Evolutionary conservation across 2,329 filamentous ascomycete genomes (phyloP).

Genomic region (Botrytis deweyae): DNA sequence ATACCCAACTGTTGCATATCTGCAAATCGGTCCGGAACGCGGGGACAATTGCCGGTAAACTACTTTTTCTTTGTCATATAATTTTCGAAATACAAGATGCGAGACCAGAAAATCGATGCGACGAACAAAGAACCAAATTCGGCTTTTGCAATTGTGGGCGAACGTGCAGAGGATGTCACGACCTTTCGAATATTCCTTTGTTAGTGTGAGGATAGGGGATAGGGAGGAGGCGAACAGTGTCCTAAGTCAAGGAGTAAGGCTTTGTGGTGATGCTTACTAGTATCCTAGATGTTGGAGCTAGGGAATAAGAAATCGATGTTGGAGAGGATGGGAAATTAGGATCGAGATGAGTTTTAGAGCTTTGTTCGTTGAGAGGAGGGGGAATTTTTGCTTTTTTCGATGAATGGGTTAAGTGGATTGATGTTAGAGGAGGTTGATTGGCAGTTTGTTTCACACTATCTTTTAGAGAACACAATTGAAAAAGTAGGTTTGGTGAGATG

Average conservation of each 20-base stretch:
- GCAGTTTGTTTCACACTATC: background rate
- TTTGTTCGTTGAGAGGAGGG: background rate
- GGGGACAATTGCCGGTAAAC: background rate
- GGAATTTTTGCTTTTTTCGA: too few relatives aligned
- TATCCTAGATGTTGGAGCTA: background rate
- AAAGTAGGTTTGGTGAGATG: background rate
- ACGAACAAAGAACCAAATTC: background rate
- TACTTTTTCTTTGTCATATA: background rate
- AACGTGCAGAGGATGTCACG: background rate
- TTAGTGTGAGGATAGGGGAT: background rate
- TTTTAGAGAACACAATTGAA: background rate
- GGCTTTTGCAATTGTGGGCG: background rate
- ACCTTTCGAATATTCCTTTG: background rate
- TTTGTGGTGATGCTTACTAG: background rate
- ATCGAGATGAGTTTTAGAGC: background rate
- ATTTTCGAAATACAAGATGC: background rate
- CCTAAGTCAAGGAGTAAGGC: background rate
- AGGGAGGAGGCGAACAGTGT: background rate
- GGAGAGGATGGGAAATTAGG: background rate
- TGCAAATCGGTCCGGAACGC: constrained; percentile 4
- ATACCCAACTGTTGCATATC: background rate
- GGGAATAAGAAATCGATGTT: background rate
- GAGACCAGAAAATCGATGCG: background rate
- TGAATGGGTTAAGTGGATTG: background rate
- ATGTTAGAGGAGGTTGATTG: background rate